Evolutionary conservation across 2,329 filamentous ascomycete species (phyloP).

Genomic region (Ceratocystis smalleyi): DNA sequence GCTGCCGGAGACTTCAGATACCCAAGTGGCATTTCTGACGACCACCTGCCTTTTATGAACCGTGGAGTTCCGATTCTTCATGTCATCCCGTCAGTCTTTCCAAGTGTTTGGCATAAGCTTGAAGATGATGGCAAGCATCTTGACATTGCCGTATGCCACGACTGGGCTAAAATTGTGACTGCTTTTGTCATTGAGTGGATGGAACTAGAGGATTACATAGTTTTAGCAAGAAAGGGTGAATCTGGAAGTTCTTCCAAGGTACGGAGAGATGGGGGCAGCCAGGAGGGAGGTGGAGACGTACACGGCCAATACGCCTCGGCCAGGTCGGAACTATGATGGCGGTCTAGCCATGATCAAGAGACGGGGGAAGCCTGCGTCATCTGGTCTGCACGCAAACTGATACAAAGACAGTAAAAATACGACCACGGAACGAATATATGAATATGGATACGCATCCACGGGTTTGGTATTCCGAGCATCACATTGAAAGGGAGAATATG

Average conservation of each 20-base stretch:
- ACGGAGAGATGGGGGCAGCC: conserved; percentile 25
- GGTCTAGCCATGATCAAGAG: background rate
- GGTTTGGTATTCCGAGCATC: background rate
- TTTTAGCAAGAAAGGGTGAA: conserved; percentile 34
- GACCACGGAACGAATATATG: background rate
- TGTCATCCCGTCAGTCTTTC: conserved; percentile 73
- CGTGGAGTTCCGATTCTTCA: conserved; percentile 81
- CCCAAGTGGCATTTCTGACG: conserved; percentile 52
- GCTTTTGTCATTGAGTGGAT: conserved; percentile 87
- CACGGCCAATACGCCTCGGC: background rate
- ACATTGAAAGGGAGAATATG: background rate
- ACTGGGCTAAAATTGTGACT: conserved; percentile 74
- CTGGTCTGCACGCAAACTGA: background rate
- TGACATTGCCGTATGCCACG: conserved; percentile 61
- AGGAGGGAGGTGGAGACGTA: background rate
- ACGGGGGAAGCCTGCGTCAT: background rate
- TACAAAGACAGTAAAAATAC: background rate
- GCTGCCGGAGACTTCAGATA: conserved; percentile 30
- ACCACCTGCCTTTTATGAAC: conserved; percentile 80
- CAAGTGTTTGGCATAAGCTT: conserved; percentile 70
- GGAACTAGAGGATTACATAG: conserved; percentile 43
- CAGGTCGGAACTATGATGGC: background rate
- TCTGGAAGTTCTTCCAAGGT: conserved; percentile 37
- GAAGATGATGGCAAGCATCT: conserved; percentile 73
- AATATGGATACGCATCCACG: background rate